Base-by-base conservation (phyloP, 2,329 filamentous ascomycete species). In the Pyrenophora graminea region DNA sequence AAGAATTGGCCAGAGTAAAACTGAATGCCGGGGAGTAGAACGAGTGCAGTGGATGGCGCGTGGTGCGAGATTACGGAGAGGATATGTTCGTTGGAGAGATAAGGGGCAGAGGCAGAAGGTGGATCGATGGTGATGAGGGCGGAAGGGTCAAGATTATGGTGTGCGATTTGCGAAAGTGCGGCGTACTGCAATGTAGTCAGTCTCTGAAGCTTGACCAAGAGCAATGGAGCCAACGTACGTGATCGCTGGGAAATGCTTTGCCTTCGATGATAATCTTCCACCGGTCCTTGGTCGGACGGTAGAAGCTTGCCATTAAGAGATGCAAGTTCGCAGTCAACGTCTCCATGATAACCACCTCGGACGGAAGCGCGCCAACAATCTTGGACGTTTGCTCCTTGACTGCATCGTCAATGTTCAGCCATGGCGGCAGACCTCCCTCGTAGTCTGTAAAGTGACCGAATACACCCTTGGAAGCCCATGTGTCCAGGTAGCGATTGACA, bases 1-100 rank as follows among this genome's bases (percentile, higher is more conserved):
- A 96, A 89, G 49, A 89, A 84, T 71, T 97, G 92, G 47, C 91
- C 91, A 0, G 88, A 94, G 76, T 95, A 96, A 77, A 91, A 97
- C 70, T 97, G 91, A 36, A 97, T 88, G 8, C 90, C 92, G 0
- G 91, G 90, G 0, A 97, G 83, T 4, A 96, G 82, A 1, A 96
- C 76, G 7, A 97, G 74, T 1, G 91, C 89, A 0, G 90, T 86
- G 5, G 83, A 83, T 1, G 84, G 80, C 39, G 87, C 88, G 67
- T 96, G 86, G 52, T 85, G 76, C 55, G 91, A 87, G 59, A 96
- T 95, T 3, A 84, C 78, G 6, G 82, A 79, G 8, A 94, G 78
- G 34, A 96, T 88, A 56, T 86, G 79, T 38, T 87, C 81, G 0
- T 88, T 95, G 1, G 82, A 80, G 41, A 96, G 80, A 52, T 85